Evolutionary conservation across 164 flowering plant species (phyloP).

Genomic region (Piper longum): DNA sequence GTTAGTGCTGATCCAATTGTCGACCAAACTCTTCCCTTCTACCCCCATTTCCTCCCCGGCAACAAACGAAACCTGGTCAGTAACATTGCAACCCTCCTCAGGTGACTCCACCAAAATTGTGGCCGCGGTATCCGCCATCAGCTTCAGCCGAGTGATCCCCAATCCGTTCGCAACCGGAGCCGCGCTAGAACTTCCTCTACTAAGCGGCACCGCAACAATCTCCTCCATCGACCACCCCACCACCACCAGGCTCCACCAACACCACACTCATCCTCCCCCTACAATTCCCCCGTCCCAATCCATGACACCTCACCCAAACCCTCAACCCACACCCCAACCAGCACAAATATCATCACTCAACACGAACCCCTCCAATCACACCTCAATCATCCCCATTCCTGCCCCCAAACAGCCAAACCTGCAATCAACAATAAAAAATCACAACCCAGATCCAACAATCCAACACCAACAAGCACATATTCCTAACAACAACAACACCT

Average conservation of each 20-base stretch:
- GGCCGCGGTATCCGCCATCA: conserved; percentile 26
- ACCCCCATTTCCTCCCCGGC: conserved; percentile 16
- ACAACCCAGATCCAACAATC: conserved; percentile 2
- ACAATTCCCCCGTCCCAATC: conserved; percentile 6
- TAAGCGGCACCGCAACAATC: conserved; percentile 33
- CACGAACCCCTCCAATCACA: not conserved
- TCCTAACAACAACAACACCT: conserved; percentile 5
- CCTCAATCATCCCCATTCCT: too few relatives aligned
- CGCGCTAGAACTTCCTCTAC: conserved; percentile 22
- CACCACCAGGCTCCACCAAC: conserved; percentile 3
- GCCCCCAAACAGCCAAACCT: too few relatives aligned
- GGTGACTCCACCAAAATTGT: conserved; percentile 20
- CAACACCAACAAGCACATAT: not conserved
- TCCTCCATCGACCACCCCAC: conserved; percentile 39
- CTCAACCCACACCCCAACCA: not conserved
- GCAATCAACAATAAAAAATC: not conserved
- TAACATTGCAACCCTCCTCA: conserved; percentile 7
- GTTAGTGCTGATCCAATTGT: conserved; percentile 14
- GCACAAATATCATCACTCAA: not conserved
- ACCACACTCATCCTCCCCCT: conserved; percentile 13
- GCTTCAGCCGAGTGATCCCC: conserved; percentile 30
- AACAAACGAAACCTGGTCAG: conserved; percentile 1
- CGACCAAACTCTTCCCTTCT: conserved; percentile 16
- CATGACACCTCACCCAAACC: not conserved
- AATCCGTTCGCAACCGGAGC: conserved; percentile 13